Base-by-base conservation (phyloP, 1,284 basidiomycete genomes). In the Stereum hirsutum region DNA sequence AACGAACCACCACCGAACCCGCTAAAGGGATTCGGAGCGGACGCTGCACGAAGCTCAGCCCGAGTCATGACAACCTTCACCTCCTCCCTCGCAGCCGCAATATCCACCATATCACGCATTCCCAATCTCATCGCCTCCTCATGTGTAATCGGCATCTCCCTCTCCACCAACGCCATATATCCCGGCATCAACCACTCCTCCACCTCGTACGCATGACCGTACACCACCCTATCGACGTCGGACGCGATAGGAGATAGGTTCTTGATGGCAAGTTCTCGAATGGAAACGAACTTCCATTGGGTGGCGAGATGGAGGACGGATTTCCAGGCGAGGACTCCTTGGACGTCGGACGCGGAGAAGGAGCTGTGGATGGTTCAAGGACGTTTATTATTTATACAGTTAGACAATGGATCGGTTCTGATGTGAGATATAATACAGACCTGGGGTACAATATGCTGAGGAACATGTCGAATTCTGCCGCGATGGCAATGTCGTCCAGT, bases 241-340 rank as follows among this genome's bases (percentile, higher is more conserved):
- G 46, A 41, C 11, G 47, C 44, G 23, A 49, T 24, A 3, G 41
- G 38, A 6, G 20, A 14, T 4, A 52, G 47, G 17, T 28, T 33
- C 11, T 26, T 19, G 12, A 52, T 43, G 32, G 51, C 47, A 8
- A 51, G 47, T 19, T 41, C 45, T 1, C 49, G 50, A 28, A 55
- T 44, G 15, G 45, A 44, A 0, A 27, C 23, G 48, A 53, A 55
- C 20, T 31, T 24, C 47, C 47, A 52, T 17, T 45, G 41, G 12
- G 47, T 28, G 1, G 53, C 42, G 10, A 55, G 48, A n/a, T 41
- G 33, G 17, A 54, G 48, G 26, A 54, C 52, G 26, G 50, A 44
- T 5, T 39, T 28, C 52, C 52, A 53, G 27, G 47, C 52, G 1
- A 46, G 45, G 5, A 42, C 37, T 4, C 46, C 46, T 12, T 27